Conservation (phyloP, 148 eudicot species). For the Vaccinium darrowii region DNA sequence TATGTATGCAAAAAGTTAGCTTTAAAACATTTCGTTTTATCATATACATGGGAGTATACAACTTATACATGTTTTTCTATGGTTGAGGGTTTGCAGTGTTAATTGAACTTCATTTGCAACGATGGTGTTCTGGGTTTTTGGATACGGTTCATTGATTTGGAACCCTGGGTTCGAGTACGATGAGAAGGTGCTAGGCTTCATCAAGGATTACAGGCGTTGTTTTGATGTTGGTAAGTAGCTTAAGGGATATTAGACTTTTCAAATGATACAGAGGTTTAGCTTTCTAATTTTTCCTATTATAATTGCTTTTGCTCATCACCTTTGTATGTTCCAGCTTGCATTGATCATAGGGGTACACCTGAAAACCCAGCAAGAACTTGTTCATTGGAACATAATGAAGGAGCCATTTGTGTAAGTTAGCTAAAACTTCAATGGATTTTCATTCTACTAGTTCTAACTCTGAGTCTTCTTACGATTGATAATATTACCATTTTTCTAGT, state of each 20-base stretch:
- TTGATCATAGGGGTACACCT: slow-evolving; percentile 94
- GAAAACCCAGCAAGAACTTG: slow-evolving; percentile 97
- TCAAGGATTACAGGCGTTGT: slow-evolving; percentile 79
- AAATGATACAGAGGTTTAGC: background rate
- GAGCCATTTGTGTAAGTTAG: slow-evolving; percentile 76
- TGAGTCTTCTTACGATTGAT: background rate
- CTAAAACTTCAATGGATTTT: background rate
- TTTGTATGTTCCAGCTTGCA: slow-evolving; percentile 62
- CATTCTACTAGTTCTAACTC: background rate
- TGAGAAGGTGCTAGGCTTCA: slow-evolving; percentile 83
- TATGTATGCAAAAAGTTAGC: background rate
- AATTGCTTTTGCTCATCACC: background rate
- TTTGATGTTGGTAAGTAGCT: slow-evolving; percentile 80
- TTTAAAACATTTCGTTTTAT: background rate
- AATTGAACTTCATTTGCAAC: slow-evolving; percentile 17
- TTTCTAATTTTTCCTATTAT: background rate
- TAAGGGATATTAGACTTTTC: background rate
- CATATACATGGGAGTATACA: background rate
- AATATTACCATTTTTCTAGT: slow-evolving; percentile 5
- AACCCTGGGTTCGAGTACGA: slow-evolving; percentile 91
- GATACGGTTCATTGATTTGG: slow-evolving; percentile 97
- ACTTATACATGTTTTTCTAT: background rate
- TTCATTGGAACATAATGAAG: slow-evolving; percentile 74
- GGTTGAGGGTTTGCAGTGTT: background rate
- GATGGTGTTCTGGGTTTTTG: slow-evolving; percentile 98